These are phyloP conservation scores for Liquidambar formosana DNA, from an alignment of 164 flowering plant genomes.

Conservation along the genomic window DNA sequence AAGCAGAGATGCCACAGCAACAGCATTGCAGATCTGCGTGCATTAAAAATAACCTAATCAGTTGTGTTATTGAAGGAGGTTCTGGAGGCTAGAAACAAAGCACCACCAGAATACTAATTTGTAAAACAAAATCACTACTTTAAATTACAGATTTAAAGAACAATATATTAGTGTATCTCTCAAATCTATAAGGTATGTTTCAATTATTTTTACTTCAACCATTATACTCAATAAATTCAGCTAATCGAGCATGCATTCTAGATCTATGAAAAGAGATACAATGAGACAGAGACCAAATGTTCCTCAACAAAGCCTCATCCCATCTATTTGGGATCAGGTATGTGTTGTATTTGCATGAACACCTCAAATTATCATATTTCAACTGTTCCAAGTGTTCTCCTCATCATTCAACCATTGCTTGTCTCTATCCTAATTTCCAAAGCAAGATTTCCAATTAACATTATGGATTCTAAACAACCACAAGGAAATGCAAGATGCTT, in stretches of 20 bases:
- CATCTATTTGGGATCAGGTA: not conserved
- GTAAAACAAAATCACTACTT: slow-evolving; percentile 1
- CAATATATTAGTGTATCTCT: not conserved
- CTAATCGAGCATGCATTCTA: not conserved
- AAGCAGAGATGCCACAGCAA: slow-evolving; percentile 86
- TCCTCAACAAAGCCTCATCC: not conserved
- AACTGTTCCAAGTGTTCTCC: not conserved
- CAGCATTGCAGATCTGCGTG: slow-evolving; percentile 94
- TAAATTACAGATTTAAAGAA: not conserved
- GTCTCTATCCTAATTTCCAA: not conserved
- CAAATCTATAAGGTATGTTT: not conserved
- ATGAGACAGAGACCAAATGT: not conserved
- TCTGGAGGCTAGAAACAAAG: too few species aligned
- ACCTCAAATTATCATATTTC: too few species aligned
- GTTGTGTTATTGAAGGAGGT: not conserved
- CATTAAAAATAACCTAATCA: not conserved
- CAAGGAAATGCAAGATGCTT: too few species aligned
- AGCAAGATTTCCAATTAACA: not conserved
- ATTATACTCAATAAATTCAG: not conserved
- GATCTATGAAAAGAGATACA: not conserved
- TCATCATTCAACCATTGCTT: not conserved
- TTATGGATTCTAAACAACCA: not conserved
- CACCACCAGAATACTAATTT: not conserved
- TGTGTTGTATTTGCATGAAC: too few species aligned
- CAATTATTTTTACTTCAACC: not conserved